Conservation (phyloP, 306 rosid genomes). For the Chamaecrista fasciculata region DNA sequence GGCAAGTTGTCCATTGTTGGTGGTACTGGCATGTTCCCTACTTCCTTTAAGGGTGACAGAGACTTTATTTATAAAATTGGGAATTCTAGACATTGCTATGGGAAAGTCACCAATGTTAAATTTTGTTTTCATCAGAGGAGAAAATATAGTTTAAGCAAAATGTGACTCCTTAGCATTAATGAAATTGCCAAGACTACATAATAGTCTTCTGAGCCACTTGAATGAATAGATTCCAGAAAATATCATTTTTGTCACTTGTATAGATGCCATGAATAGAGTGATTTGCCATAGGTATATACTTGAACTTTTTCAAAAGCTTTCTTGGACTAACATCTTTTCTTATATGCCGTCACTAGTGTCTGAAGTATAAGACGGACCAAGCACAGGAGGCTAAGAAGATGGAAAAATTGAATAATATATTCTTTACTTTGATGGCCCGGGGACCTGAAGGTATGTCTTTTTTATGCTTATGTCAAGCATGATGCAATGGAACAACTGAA, state of each 20-base stretch:
- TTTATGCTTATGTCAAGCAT: conserved; percentile 25
- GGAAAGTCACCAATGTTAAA: conserved; percentile 12
- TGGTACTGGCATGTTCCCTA: conserved; percentile 20
- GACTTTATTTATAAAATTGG: conserved; percentile 20
- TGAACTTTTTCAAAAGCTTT: background rate
- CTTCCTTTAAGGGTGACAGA: conserved; percentile 20
- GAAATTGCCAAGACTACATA: conserved; percentile 5
- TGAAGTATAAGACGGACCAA: conserved; percentile 90
- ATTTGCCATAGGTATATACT: conserved; percentile 28
- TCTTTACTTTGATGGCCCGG: conserved; percentile 91
- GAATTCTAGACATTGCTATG: conserved; percentile 21
- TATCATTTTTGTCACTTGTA: conserved; percentile 28
- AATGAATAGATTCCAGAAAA: conserved; percentile 2
- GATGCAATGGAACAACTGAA: conserved; percentile 6
- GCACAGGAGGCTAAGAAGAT: conserved; percentile 93
- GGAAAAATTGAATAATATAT: conserved; percentile 80
- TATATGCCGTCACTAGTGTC: conserved; percentile 48
- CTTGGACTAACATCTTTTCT: background rate
- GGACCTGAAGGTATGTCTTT: conserved; percentile 78
- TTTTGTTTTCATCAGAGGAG: conserved; percentile 6
- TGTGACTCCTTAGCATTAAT: conserved; percentile 22
- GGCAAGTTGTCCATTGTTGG: conserved; percentile 27
- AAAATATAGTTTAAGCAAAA: conserved; percentile 16
- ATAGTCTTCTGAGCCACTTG: conserved; percentile 21
- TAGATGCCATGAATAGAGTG: conserved; percentile 24